Evolutionary conservation across 148 eudicot genomes (phyloP), one percentile per base, ranked within the genome.

Genomic region (Nepenthes gracilis): DNA sequence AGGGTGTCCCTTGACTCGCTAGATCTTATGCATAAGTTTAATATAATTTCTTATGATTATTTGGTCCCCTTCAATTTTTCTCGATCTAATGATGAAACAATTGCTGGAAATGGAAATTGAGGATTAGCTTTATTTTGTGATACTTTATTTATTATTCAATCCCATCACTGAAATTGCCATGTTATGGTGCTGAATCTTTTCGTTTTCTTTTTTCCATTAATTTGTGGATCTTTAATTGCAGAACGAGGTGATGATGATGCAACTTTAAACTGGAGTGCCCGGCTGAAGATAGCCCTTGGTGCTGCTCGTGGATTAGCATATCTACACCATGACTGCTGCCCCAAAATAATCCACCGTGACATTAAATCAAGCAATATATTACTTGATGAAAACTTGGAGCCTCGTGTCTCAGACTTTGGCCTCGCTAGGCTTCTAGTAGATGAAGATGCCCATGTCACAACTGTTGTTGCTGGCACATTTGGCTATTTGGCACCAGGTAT

Each of bases 391-490:
- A 86, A 92, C 55, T 75, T 92, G 47, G 95, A 85, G 73, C 91
- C 98, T 55, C 96, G 45, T 71, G 98, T 92, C 35, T 80, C 98
- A 35, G 98, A 92, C 65, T 92, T 88, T 75, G 98, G 98, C 36
- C 96, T 92, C 58, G 98, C 96, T 13, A 92, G 88, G 72, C 91
- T 92, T 67, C 73, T 92, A 64, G 92, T 85, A 47, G 98, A 92
- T 47, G 96, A 92, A 77, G 96, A 88, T 58, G 85, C 95, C 57
- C 98, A 92, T 77, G 86, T 92, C 53, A 92, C 98, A 6, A 92
- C 98, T 11, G 95, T 92, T 61, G 96, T 92, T 68, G 98, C 98
- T 54, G 98, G 98, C 54, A 92, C 98, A 66, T 92, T 92, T 65
- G 98, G 98, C 57, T 92, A 92, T 71, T 74, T 92, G 71, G 98